phyloP scores from a whole-genome alignment of 768 basidiomycete genomes.

The Sarcomyxa edulis region DNA sequence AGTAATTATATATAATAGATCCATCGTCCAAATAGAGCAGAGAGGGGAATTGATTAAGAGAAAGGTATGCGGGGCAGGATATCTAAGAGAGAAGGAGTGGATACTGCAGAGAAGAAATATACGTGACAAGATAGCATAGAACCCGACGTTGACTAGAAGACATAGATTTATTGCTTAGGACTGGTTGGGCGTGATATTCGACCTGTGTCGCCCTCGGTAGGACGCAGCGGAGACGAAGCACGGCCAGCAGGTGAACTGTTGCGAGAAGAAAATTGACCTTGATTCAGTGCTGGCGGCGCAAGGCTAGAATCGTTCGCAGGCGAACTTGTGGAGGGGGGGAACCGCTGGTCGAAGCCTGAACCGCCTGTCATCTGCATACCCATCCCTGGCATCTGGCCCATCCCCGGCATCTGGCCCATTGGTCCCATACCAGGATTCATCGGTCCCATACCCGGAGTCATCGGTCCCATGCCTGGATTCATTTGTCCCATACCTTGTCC shows the following conservation, averaged over 20 bases:
- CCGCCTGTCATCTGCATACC: slow-evolving; percentile 61
- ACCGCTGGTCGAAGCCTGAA: slow-evolving; percentile 54
- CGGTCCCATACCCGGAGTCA: slow-evolving; percentile 3
- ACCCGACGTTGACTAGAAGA: slow-evolving; percentile 6
- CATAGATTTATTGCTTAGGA: slow-evolving; percentile 22
- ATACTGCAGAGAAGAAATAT: slow-evolving; percentile 7
- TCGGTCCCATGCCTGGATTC: background rate
- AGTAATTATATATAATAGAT: too few relatives aligned
- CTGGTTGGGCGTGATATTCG: slow-evolving; percentile 27
- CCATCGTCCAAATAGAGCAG: too few relatives aligned
- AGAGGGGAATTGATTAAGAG: too few relatives aligned
- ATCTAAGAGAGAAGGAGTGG: slow-evolving; percentile 1
- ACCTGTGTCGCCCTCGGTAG: slow-evolving; percentile 16
- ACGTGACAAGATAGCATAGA: background rate
- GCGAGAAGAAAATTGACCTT: slow-evolving; percentile 33
- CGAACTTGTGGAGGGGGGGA: slow-evolving; percentile 37
- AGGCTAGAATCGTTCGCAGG: slow-evolving; percentile 26
- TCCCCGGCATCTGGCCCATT: too few relatives aligned
- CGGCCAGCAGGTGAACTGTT: slow-evolving; percentile 48
- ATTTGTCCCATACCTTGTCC: slow-evolving; percentile 23
- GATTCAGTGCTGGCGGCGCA: slow-evolving; percentile 28
- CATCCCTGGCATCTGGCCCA: too few relatives aligned
- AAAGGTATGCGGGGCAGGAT: too few relatives aligned
- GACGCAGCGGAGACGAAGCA: slow-evolving; percentile 46
- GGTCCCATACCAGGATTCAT: slow-evolving; percentile 11